Evolutionary conservation across 495 filamentous ascomycete species (phyloP).

Genomic region (Penicillium flavigenum): DNA sequence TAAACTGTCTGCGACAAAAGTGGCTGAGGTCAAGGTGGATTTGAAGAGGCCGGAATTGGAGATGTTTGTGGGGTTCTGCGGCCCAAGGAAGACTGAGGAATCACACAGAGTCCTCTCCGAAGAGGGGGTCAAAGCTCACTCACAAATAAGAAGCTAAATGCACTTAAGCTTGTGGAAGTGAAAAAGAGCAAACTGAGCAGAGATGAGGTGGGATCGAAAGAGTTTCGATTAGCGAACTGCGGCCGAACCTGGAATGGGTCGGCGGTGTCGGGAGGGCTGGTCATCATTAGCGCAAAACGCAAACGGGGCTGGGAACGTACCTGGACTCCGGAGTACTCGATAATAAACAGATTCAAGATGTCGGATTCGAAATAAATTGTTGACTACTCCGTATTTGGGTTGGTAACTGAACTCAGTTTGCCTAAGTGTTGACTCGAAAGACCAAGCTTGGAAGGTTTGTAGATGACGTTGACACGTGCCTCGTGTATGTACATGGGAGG

Average conservation of each 20-base stretch:
- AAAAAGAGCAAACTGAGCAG: slow-evolving; percentile 2
- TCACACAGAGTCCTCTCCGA: slow-evolving; percentile 14
- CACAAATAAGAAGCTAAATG: slow-evolving; percentile 19
- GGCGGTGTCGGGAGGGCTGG: slow-evolving; percentile 22
- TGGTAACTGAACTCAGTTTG: no score
- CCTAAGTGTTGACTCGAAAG: no score
- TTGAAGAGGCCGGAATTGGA: slow-evolving; percentile 29
- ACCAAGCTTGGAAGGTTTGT: no score
- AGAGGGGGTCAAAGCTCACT: slow-evolving; percentile 15
- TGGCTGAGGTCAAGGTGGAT: slow-evolving; percentile 15
- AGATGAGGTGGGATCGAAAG: slow-evolving; percentile 12
- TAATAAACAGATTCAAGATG: not conserved
- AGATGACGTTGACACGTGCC: not conserved
- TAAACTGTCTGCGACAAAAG: slow-evolving; percentile 7
- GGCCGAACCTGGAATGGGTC: slow-evolving; percentile 26
- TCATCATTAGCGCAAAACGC: slow-evolving; percentile 20
- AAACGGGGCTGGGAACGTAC: slow-evolving; percentile 11
- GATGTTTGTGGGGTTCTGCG: slow-evolving; percentile 29
- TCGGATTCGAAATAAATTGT: slow-evolving; percentile 2
- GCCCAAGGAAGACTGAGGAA: slow-evolving; percentile 25
- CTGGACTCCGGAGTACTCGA: not conserved
- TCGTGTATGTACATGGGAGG: no score
- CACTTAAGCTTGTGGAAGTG: slow-evolving; percentile 1
- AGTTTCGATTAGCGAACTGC: slow-evolving; percentile 25
- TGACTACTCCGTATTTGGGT: not conserved